Percentiles rank a stretch among this genome's conserved stretches.
phyloP scores from a whole-genome alignment of 2,329 filamentous ascomycete species.

The Xenoacremonium recifei region DNA sequence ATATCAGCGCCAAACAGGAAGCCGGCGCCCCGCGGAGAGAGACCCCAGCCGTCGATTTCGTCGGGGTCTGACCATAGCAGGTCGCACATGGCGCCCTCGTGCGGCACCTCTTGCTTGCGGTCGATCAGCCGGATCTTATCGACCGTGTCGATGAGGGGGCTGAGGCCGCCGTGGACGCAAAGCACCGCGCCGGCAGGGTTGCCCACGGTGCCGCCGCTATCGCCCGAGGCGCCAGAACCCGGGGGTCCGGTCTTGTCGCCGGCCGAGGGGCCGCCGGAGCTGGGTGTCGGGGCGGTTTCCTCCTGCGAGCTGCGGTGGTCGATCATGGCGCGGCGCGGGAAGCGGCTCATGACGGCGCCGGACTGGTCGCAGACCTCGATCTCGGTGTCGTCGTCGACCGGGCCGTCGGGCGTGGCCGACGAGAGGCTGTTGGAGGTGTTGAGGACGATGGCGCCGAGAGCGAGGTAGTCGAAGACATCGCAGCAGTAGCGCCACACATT shows the following conservation, averaged over 20 bases:
- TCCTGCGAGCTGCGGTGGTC: constrained; percentile 23
- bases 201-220: constrained; percentile 61
- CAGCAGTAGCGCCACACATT: constrained; percentile 98
- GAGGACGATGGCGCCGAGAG: constrained; percentile 85
- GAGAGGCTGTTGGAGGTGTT: constrained; percentile 71
- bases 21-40: constrained; percentile 89
- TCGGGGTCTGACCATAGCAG: constrained; percentile 97
- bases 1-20: constrained; percentile 96
- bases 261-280: constrained; percentile 22
- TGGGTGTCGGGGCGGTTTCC: constrained; percentile 22
- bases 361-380: constrained; percentile 89
- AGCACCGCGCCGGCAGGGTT: constrained; percentile 81
- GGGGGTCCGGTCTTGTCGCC: constrained; percentile 62
- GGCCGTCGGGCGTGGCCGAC: constrained; percentile 46
- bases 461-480: constrained; percentile 96
- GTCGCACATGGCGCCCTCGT: constrained; percentile 99
- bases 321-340: constrained; percentile 53
- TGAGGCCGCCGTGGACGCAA: constrained; percentile 92
- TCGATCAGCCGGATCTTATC: constrained; percentile 95
- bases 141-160: constrained; percentile 85
- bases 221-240: constrained; percentile 74
- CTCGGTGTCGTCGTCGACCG: constrained; percentile 72
- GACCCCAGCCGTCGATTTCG: constrained; percentile 95
- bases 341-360: constrained; percentile 74
- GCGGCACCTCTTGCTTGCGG: constrained; percentile 95